Conservation (phyloP, 2,329 filamentous ascomycete genomes). For the Leptographium galeiforme region DNA sequence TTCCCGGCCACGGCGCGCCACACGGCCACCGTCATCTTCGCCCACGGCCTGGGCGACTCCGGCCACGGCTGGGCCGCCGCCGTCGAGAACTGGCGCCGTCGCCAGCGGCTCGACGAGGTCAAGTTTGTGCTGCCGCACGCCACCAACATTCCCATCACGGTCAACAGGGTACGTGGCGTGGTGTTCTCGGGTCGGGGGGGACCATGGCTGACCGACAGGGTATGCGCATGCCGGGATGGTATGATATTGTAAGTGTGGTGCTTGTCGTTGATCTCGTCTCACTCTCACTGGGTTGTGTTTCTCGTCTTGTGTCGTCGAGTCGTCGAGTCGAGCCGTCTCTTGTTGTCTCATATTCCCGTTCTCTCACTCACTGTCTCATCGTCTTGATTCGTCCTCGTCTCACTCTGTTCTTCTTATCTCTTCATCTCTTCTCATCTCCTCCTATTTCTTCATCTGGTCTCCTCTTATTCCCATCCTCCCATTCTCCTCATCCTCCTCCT, state of each 20-base stretch:
- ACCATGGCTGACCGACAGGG: constrained; percentile 23
- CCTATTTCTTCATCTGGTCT: no score
- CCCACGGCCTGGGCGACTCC: constrained; percentile 81
- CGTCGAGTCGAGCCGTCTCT: no score
- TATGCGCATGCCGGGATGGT: constrained; percentile 77
- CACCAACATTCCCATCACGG: constrained; percentile 71
- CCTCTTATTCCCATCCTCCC: no score
- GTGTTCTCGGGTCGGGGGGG: no score
- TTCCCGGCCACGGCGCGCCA: constrained; percentile 68
- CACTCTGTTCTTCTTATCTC: neutral
- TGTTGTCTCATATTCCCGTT: no score
- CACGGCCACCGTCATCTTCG: constrained; percentile 88
- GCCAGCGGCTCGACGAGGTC: constrained; percentile 72
- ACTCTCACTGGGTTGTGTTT: no score
- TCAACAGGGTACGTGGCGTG: constrained; percentile 37
- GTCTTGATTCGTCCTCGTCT: no score
- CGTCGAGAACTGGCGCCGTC: constrained; percentile 75
- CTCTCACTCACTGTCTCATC: neutral
- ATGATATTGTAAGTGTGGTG: constrained; percentile 59
- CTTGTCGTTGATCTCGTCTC: no score
- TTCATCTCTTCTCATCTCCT: no score
- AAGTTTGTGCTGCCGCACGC: constrained; percentile 93
- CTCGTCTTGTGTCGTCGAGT: no score
- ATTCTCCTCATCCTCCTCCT: no score
- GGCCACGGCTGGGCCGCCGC: constrained; percentile 68